A percentile compares a stretch with the other conserved stretches of the same genome.
phyloP scores from a whole-genome alignment of 2,329 filamentous ascomycete genomes.

The Acrocalymma vagum region DNA sequence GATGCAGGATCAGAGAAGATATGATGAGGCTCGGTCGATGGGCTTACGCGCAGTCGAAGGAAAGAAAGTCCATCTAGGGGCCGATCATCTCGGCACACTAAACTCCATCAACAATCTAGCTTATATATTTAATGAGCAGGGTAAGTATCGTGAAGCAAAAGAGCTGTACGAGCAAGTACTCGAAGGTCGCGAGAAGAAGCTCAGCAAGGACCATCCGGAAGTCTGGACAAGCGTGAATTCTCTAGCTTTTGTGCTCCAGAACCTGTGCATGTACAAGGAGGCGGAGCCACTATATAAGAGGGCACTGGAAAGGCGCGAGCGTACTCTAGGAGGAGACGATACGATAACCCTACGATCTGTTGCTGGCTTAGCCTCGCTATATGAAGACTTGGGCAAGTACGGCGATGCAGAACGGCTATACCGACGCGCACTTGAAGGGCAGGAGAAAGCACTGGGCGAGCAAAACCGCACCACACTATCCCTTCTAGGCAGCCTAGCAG shows the following conservation, averaged over 20 bases:
- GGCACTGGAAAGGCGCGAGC: slow-evolving; percentile 12
- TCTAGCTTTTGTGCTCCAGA: slow-evolving; percentile 6
- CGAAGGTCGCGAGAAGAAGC: slow-evolving; percentile 2
- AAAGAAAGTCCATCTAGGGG: no score
- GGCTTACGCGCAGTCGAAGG: no score
- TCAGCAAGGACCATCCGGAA: slow-evolving; percentile 4
- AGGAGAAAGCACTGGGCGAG: no score
- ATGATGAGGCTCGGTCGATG: no score
- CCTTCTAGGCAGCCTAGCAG: no score
- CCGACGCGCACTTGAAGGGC: no score
- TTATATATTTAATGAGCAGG: no score
- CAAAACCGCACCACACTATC: no score
- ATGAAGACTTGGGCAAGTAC: slow-evolving; percentile 4
- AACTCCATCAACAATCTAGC: no score
- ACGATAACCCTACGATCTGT: slow-evolving; percentile 7
- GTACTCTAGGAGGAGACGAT: slow-evolving; percentile 6
- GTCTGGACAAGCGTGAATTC: slow-evolving; percentile 5
- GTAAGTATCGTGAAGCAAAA: no score
- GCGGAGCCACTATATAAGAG: slow-evolving; percentile 7
- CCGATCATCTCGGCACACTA: no score
- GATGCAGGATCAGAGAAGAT: no score
- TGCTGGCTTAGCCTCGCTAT: slow-evolving; percentile 8
- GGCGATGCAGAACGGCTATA: slow-evolving; percentile 8
- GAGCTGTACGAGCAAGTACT: not conserved
- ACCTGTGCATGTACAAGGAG: slow-evolving; percentile 10